Evolutionary conservation across 768 basidiomycete species (phyloP).

Genomic region (Hericium erinaceus): DNA sequence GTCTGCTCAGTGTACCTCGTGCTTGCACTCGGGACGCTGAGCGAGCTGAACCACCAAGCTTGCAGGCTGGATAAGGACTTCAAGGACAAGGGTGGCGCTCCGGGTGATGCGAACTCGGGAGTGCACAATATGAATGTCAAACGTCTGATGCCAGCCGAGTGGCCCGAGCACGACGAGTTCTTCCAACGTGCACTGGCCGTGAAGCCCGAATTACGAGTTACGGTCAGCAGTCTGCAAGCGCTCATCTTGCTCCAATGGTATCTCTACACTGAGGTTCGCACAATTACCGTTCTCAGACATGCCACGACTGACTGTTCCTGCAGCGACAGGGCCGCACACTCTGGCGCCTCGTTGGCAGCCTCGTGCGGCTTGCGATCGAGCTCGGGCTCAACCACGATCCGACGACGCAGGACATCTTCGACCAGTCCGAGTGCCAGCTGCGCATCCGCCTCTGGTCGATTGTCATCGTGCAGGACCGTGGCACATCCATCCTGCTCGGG

Average conservation of each 20-base stretch:
- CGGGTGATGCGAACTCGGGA: slow-evolving; percentile 16
- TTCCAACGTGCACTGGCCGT: slow-evolving; percentile 69
- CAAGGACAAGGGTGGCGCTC: slow-evolving; percentile 24
- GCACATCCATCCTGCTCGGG: slow-evolving; percentile 80
- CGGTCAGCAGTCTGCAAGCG: slow-evolving; percentile 74
- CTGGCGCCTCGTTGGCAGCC: slow-evolving; percentile 81
- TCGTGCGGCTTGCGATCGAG: slow-evolving; percentile 76
- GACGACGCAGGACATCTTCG: slow-evolving; percentile 55
- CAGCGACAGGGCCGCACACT: slow-evolving; percentile 85
- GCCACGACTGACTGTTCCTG: slow-evolving; percentile 8
- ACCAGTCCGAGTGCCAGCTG: slow-evolving; percentile 66
- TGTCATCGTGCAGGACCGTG: slow-evolving; percentile 79
- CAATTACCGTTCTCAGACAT: neutral
- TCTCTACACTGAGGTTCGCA: slow-evolving; percentile 72
- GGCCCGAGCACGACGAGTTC: slow-evolving; percentile 81
- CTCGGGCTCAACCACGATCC: slow-evolving; percentile 85
- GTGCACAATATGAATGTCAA: slow-evolving; percentile 29
- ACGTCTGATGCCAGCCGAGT: slow-evolving; percentile 54
- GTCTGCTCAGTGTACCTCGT: slow-evolving; percentile 71
- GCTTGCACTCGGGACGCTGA: slow-evolving; percentile 72
- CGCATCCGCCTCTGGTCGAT: slow-evolving; percentile 82
- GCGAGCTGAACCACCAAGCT: slow-evolving; percentile 69
- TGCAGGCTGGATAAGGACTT: slow-evolving; percentile 41
- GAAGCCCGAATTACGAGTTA: slow-evolving; percentile 78
- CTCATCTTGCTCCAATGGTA: slow-evolving; percentile 84